Evolutionary conservation across 2,329 filamentous ascomycete species (phyloP).

Genomic region (Talaromyces sp.): DNA sequence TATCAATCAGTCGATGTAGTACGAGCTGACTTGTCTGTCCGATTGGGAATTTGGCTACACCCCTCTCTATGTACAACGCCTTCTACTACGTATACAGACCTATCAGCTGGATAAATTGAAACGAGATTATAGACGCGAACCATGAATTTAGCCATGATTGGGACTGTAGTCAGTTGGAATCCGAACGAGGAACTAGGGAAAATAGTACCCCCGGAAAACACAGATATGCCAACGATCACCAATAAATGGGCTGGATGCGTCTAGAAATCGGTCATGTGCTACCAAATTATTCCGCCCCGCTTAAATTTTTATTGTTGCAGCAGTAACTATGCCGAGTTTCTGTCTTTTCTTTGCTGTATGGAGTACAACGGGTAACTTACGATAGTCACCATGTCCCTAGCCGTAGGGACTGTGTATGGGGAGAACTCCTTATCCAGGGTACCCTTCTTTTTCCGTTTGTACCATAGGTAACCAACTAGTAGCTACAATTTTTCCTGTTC

Average conservation of each 20-base stretch:
- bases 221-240: neutral
- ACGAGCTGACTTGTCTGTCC: neutral
- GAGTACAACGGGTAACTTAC: neutral
- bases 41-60: neutral
- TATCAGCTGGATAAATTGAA: neutral
- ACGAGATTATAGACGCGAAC: neutral
- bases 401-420: neutral
- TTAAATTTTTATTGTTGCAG: neutral
- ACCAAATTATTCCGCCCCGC: neutral
- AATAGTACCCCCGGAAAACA: constrained; percentile 6
- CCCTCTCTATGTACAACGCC: neutral
- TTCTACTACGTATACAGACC: neutral
- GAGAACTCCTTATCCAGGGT: constrained; percentile 16
- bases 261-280: constrained; percentile 19
- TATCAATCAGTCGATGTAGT: constrained; percentile 10
- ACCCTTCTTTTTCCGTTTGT: constrained; percentile 4
- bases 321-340: constrained; percentile 4
- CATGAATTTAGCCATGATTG: neutral
- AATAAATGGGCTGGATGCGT: constrained; percentile 7
- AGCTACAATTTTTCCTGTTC: constrained; percentile 11
- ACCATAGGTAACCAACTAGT: neutral
- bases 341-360: neutral
- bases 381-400: neutral
- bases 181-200: too few relatives aligned
- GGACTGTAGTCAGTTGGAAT: neutral